Percentiles rank a stretch among this genome's conserved stretches.
Conservation (phyloP, 106 monocot genomes). For the Narthecium ossifragum region DNA sequence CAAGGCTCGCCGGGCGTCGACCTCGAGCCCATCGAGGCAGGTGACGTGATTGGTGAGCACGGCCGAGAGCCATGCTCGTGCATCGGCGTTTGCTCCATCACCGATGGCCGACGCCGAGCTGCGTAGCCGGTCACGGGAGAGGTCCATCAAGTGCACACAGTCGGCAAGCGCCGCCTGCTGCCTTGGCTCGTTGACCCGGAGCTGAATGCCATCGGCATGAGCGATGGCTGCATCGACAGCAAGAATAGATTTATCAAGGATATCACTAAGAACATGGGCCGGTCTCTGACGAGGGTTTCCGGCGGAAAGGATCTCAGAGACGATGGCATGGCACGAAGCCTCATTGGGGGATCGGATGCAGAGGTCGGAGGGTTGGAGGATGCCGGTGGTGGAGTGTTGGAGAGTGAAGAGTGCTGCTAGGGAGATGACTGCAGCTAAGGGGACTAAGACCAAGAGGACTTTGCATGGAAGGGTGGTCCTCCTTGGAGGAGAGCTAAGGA, state of each 20-base stretch:
- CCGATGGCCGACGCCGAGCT: conserved; percentile 5
- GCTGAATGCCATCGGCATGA: conserved; percentile 1
- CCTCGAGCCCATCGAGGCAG: conserved; percentile 33
- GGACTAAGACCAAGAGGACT: too few relatives aligned
- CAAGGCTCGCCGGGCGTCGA: neutral
- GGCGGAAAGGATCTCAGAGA: too few relatives aligned
- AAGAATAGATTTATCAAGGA: conserved; percentile 11
- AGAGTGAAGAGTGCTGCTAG: too few relatives aligned
- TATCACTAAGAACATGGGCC: too few relatives aligned
- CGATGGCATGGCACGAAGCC: too few relatives aligned
- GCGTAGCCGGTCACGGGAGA: conserved; percentile 28
- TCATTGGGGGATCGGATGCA: too few relatives aligned
- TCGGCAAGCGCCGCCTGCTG: conserved; percentile 23
- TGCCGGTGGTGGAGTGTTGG: too few relatives aligned
- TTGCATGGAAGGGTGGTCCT: too few relatives aligned
- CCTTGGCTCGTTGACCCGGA: conserved; percentile 1
- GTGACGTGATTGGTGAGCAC: conserved; percentile 37
- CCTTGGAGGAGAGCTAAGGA: too few relatives aligned
- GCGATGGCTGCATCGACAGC: neutral
- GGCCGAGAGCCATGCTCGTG: conserved; percentile 38
- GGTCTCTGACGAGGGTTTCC: too few relatives aligned
- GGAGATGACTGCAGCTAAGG: too few relatives aligned
- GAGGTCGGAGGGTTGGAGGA: too few relatives aligned
- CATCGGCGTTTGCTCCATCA: conserved; percentile 5
- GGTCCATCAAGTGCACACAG: conserved; percentile 30